A percentile compares a stretch with the other conserved stretches of the same genome.
phyloP scores from a whole-genome alignment of 352 stramenopile genomes.

The Phytophthora tentaculata region DNA sequence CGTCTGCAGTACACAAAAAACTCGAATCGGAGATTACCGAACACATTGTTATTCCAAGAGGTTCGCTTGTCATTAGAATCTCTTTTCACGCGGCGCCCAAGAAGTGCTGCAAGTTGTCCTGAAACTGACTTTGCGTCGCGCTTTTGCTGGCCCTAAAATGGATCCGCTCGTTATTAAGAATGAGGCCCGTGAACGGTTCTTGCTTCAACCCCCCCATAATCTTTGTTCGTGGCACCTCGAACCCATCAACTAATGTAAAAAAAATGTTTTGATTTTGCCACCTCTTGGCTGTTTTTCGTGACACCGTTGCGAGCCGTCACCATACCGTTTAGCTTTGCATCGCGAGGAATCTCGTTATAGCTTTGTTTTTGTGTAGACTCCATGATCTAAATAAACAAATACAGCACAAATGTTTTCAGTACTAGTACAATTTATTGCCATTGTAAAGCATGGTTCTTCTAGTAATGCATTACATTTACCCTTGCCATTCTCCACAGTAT shows the following conservation, averaged over 20 bases:
- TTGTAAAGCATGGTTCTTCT: no score
- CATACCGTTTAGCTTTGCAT: background rate
- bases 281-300: background rate
- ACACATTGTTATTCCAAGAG: background rate
- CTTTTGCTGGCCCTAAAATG: background rate
- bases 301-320: background rate
- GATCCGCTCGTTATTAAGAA: background rate
- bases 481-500: no score
- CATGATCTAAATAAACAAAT: background rate
- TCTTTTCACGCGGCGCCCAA: background rate
- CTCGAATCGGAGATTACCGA: background rate
- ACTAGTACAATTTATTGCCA: background rate
- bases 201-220: background rate
- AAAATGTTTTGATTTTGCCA: background rate
- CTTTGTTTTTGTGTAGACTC: background rate
- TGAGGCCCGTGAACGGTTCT: background rate
- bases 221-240: background rate
- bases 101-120: background rate
- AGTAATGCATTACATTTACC: no score
- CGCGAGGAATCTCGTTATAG: background rate
- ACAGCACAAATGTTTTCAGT: background rate
- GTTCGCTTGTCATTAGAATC: background rate
- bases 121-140: background rate
- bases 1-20: background rate
- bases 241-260: background rate